Evolutionary conservation across 306 rosid species (phyloP).

Genomic region (Vicia sativa): DNA sequence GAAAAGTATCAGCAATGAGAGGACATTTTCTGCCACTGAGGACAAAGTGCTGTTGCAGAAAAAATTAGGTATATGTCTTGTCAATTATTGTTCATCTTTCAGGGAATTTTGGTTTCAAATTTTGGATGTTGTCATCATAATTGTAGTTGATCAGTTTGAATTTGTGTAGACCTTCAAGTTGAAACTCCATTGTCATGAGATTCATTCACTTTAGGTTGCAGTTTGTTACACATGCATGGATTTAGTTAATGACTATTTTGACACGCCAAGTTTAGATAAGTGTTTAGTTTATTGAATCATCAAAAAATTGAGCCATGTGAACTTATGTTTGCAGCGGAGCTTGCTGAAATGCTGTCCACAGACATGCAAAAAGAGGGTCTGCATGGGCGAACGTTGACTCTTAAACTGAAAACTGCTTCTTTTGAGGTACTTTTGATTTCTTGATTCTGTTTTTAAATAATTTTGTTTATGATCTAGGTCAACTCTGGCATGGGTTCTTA

Average conservation of each 20-base stretch:
- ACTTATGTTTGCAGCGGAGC: slow-evolving; percentile 70
- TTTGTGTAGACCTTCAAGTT: slow-evolving; percentile 10
- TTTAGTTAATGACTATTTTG: slow-evolving; percentile 29
- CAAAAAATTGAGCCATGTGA: slow-evolving; percentile 28
- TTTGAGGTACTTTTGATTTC: slow-evolving; percentile 66
- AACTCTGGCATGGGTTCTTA: background rate
- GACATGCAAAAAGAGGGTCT: slow-evolving; percentile 95
- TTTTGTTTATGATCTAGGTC: slow-evolving; percentile 22
- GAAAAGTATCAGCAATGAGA: slow-evolving; percentile 90
- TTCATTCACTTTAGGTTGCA: slow-evolving; percentile 29
- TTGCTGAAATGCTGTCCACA: slow-evolving; percentile 77
- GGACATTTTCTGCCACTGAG: slow-evolving; percentile 84
- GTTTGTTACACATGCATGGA: slow-evolving; percentile 10
- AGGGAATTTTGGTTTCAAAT: background rate
- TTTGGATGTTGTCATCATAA: slow-evolving; percentile 15
- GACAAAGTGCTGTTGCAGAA: slow-evolving; percentile 57
- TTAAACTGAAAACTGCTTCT: slow-evolving; percentile 85
- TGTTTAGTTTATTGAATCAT: slow-evolving; percentile 15
- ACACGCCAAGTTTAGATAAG: slow-evolving; percentile 8
- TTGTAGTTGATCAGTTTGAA: slow-evolving; percentile 26
- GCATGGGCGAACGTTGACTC: slow-evolving; percentile 80
- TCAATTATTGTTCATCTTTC: slow-evolving; percentile 24
- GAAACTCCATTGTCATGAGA: slow-evolving; percentile 11
- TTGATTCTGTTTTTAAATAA: slow-evolving; percentile 19
- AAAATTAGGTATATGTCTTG: slow-evolving; percentile 60